These are phyloP conservation scores for Pseudocercospora ulei DNA, from an alignment of 2,329 filamentous ascomycete genomes.

Conservation along the genomic window DNA sequence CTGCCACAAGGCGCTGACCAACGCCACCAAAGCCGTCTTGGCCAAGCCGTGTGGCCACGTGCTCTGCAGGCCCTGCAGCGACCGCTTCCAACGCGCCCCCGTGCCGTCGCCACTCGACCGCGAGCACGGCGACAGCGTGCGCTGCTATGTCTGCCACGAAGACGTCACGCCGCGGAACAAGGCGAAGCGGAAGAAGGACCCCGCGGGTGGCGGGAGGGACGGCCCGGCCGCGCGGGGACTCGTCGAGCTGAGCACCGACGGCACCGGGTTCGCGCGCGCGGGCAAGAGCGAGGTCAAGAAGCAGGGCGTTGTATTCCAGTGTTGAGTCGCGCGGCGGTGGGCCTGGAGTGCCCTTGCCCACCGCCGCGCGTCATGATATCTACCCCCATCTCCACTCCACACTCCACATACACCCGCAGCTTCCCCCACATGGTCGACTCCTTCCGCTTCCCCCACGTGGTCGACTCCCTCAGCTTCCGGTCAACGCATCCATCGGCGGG, in stretches of 20 bases:
- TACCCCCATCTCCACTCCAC: too few species aligned
- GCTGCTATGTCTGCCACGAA: conserved; percentile 80
- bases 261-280: conserved; percentile 85
- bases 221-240: conserved; percentile 56
- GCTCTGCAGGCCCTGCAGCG: conserved; percentile 72
- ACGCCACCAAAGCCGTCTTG: conserved; percentile 70
- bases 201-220: conserved; percentile 38
- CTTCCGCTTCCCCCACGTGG: too few species aligned
- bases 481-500: too few species aligned
- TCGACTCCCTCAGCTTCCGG: too few species aligned
- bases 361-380: too few species aligned
- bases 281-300: conserved; percentile 75
- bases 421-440: too few species aligned
- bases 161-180: conserved; percentile 49
- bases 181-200: conserved; percentile 26
- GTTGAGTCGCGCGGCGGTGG: too few species aligned
- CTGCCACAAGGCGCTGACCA: conserved; percentile 73
- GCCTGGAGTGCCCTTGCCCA: too few species aligned
- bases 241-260: conserved; percentile 71
- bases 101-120: conserved; percentile 51
- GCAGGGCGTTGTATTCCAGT: conserved; percentile 70
- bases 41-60: conserved; percentile 88
- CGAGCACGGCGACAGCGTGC: conserved; percentile 44
- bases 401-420: too few species aligned
- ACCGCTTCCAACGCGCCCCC: conserved; percentile 64